Evolutionary conservation across 2,329 filamentous ascomycete species (phyloP).

Genomic region (Cladophialophora immunda): DNA sequence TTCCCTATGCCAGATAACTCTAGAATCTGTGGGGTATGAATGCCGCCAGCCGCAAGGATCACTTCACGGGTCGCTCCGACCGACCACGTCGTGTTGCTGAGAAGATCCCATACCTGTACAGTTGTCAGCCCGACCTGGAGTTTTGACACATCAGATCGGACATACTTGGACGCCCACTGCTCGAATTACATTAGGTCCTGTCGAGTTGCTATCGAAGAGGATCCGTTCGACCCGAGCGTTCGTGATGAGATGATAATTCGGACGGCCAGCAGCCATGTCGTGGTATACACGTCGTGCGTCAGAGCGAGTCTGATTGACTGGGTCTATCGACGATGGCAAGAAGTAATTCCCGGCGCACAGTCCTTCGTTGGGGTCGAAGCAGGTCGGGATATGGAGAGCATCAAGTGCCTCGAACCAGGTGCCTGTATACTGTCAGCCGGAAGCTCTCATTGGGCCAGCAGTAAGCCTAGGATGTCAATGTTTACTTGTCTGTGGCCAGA

Average conservation of each 20-base stretch:
- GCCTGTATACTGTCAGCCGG: slow-evolving; percentile 35
- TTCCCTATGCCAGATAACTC: slow-evolving; percentile 62
- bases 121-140: not conserved
- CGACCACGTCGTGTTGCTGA: slow-evolving; percentile 19
- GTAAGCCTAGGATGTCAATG: not conserved
- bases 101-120: slow-evolving; percentile 1
- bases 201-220: slow-evolving; percentile 39
- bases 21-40: slow-evolving; percentile 56
- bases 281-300: slow-evolving; percentile 54
- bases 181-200: not conserved
- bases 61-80: slow-evolving; percentile 52
- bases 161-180: slow-evolving; percentile 31
- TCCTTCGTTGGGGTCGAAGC: slow-evolving; percentile 50
- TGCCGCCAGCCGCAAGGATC: slow-evolving; percentile 53
- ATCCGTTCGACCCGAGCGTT: slow-evolving; percentile 46
- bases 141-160: not conserved
- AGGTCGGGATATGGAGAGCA: slow-evolving; percentile 49
- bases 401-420: slow-evolving; percentile 50
- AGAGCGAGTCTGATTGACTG: slow-evolving; percentile 49
- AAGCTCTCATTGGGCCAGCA: not conserved
- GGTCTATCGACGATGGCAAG: slow-evolving; percentile 48
- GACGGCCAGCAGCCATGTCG: slow-evolving; percentile 45
- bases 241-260: slow-evolving; percentile 48
- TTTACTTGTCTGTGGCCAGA: slow-evolving; percentile 47
- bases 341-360: slow-evolving; percentile 50